Percentiles rank a stretch among this genome's conserved stretches.
Conservation (phyloP, 805 yeast species). For the Metschnikowia aberdeeniae region DNA sequence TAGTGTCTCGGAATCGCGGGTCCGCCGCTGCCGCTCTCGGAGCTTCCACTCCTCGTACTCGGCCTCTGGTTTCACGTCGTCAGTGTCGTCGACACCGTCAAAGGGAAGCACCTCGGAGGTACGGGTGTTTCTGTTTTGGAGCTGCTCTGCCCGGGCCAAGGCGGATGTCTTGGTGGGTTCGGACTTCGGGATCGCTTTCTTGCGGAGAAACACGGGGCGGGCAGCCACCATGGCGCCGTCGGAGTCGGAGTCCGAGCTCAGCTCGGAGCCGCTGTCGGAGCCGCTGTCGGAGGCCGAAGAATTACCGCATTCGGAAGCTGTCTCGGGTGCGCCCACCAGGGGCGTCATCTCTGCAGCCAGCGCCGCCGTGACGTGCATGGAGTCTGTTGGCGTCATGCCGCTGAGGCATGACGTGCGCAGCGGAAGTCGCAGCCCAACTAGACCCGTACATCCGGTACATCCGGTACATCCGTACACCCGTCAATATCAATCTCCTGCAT, state of each 20-base stretch:
- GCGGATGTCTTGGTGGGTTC: neutral
- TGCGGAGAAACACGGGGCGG: slow-evolving; percentile 15
- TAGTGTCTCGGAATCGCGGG: slow-evolving; percentile 33
- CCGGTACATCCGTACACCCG: too few species aligned
- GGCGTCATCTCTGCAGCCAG: too few species aligned
- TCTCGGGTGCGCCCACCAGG: neutral
- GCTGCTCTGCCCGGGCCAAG: slow-evolving; percentile 14
- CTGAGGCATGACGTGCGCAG: too few species aligned
- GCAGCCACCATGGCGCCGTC: slow-evolving; percentile 1
- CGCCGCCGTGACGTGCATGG: too few species aligned
- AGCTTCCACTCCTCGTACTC: slow-evolving; percentile 40
- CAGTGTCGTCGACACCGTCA: slow-evolving; percentile 53
- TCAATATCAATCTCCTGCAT: too few species aligned
- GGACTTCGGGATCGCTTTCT: neutral
- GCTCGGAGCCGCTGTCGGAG: slow-evolving; percentile 2
- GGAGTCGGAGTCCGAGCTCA: slow-evolving; percentile 2
- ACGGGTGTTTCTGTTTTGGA: slow-evolving; percentile 7
- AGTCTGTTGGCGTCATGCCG: too few species aligned
- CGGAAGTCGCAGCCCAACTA: too few species aligned
- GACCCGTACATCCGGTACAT: too few species aligned
- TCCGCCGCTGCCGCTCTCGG: slow-evolving; percentile 36
- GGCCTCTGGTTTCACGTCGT: slow-evolving; percentile 49
- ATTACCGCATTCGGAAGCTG: neutral
- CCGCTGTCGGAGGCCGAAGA: slow-evolving; percentile 5
- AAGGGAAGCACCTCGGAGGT: slow-evolving; percentile 15